Conservation (phyloP, 768 basidiomycete genomes). For the Amanita rimosa region DNA sequence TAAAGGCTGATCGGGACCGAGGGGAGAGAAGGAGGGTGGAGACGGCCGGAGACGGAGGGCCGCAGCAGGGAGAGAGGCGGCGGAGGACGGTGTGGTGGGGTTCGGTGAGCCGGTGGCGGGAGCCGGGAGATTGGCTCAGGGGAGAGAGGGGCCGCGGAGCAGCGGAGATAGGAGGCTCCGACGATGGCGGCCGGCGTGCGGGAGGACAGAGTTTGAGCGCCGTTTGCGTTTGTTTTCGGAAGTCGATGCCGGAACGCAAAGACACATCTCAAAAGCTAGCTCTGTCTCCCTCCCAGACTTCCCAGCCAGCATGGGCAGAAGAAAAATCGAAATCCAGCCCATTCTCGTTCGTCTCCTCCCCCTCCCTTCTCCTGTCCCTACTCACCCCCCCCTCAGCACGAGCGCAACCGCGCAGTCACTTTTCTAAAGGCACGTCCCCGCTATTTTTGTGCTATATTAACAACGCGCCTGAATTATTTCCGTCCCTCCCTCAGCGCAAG, state of each 20-base stretch:
- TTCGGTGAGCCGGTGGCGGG: not conserved
- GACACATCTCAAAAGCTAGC: slow-evolving; percentile 5
- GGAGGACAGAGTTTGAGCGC: slow-evolving; percentile 3
- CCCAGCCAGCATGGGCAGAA: slow-evolving; percentile 44
- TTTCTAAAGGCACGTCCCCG: slow-evolving; percentile 69
- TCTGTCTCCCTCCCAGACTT: not conserved
- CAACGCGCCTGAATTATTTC: slow-evolving; percentile 29
- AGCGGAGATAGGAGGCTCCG: not conserved
- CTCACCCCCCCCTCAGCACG: slow-evolving; percentile 43
- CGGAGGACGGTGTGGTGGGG: not conserved
- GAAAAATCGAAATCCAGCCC: slow-evolving; percentile 78
- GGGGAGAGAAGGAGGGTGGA: no score
- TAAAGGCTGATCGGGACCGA: no score
- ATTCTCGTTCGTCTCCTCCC: slow-evolving; percentile 47
- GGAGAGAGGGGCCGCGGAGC: not conserved
- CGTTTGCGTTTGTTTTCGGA: slow-evolving; percentile 8
- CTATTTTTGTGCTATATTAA: slow-evolving; percentile 48
- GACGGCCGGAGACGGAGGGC: not conserved
- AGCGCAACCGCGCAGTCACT: slow-evolving; percentile 84
- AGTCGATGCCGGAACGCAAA: not conserved
- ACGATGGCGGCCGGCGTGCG: not conserved
- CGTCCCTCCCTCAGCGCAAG: slow-evolving; percentile 49
- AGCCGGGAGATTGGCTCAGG: not conserved
- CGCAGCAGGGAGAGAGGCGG: not conserved
- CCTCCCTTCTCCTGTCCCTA: slow-evolving; percentile 9